These are phyloP conservation scores for Panaeolus cyanescens DNA, from an alignment of 768 basidiomycete genomes.

Conservation along the genomic window DNA sequence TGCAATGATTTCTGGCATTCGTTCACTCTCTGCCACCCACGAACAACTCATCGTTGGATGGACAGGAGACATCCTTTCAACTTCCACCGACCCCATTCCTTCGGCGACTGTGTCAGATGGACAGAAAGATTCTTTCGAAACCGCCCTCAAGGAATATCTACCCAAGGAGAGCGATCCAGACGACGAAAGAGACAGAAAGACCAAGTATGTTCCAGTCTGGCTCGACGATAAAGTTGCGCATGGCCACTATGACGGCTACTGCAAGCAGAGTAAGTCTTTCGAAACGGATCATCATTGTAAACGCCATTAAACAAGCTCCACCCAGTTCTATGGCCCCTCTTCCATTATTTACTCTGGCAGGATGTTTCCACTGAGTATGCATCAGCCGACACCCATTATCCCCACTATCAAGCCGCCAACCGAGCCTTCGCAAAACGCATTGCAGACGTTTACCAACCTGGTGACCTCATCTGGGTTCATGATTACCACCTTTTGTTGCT, in stretches of 20 bases:
- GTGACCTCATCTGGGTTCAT: constrained; percentile 94
- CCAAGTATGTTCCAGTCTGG: constrained; percentile 89
- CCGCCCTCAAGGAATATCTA: constrained; percentile 61
- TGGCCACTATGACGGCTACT: constrained; percentile 96
- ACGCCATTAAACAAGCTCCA: not conserved
- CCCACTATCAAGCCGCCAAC: constrained; percentile 81
- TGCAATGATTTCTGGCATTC: constrained; percentile 94
- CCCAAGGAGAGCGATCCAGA: constrained; percentile 60
- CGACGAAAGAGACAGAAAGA: constrained; percentile 56
- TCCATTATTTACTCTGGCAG: constrained; percentile 98
- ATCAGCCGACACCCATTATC: constrained; percentile 83
- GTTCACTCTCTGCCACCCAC: constrained; percentile 78
- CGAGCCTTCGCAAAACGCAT: constrained; percentile 76
- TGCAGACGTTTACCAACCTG: constrained; percentile 75
- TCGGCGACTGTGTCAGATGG: constrained; percentile 52
- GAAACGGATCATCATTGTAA: constrained; percentile 1
- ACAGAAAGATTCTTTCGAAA: constrained; percentile 68
- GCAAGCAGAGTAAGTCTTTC: constrained; percentile 79
- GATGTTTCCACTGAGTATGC: constrained; percentile 91
- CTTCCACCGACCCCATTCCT: constrained; percentile 39
- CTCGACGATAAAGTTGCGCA: constrained; percentile 87
- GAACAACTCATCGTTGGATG: constrained; percentile 93
- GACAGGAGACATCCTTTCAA: constrained; percentile 82
- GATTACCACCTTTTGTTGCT: constrained; percentile 96
- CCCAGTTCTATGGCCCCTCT: constrained; percentile 92